Base-by-base conservation (phyloP, 257 asterid species). In the Nicotiana tabacum region DNA sequence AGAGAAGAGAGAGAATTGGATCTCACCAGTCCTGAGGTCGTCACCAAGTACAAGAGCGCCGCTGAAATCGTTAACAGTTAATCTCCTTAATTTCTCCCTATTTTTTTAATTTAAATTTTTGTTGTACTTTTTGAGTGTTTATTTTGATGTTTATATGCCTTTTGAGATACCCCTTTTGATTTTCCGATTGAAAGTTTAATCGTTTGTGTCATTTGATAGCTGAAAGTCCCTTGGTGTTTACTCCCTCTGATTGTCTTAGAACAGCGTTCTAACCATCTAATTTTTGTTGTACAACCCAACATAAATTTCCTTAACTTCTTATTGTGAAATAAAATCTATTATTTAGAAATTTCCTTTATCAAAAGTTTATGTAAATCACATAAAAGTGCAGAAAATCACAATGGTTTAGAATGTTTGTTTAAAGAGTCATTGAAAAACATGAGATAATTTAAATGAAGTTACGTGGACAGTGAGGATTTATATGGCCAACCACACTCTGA, bases 1-100 rank as follows among this genome's bases (percentile, higher is more conserved):
- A 88, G 98, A 77, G 99, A 94, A 84, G 99, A 95, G 97, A 86
- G 79, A 57, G 99, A 95, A 92, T 82, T 94, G 91, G 99, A 94
- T 92, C 98, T 95, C 88, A 87, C 93, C 61, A 88, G 89, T 83
- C 88, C 95, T 6, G 99, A 94, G 84, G 99, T 95, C 15, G 99
- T 95, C 87, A 95, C 99, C 65, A 95, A 94, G 84, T 95, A 95
- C 88, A 95, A 95, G 89, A 82, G 92, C 79, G 98, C 99, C 27
- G 96, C 99, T 53, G 99, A 95, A 85, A 95, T 95, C 74, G 92
- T 92, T 56, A 95, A 94, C 90, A 95, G 99, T 93, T 37, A 84
- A 83, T 24, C 30, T 53, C 57, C 37, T 13, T 43, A 43, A 8
- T 80, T 66, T 15, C 24, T 66, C 55, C 18, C 6, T 0, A 0